These are phyloP conservation scores for Fusarium sp. DNA, from an alignment of 2,329 filamentous ascomycete species.

Conservation along the genomic window DNA sequence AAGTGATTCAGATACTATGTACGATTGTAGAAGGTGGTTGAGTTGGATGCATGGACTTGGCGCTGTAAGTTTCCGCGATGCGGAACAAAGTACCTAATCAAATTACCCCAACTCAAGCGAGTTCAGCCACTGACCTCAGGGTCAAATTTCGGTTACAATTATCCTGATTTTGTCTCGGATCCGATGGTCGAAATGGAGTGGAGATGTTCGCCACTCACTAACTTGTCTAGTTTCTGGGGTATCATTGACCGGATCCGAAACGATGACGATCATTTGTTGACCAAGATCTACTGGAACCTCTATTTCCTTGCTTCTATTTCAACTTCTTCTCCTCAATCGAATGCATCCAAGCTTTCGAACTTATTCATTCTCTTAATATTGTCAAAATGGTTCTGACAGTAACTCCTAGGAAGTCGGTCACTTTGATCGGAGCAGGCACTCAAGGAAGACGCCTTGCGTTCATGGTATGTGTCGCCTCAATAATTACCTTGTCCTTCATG, in stretches of 20 bases:
- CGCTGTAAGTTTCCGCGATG: not conserved
- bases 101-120: not conserved
- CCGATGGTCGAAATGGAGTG: slow-evolving; percentile 8
- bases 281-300: not conserved
- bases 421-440: slow-evolving; percentile 44
- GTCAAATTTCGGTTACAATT: not conserved
- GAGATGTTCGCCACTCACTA: slow-evolving; percentile 8
- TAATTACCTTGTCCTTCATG: rapidly evolving
- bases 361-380: not conserved
- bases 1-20: too few relatives aligned
- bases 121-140: not conserved
- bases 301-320: not conserved
- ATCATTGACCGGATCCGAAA: slow-evolving; percentile 21
- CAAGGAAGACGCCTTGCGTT: slow-evolving; percentile 45
- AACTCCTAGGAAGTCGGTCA: slow-evolving; percentile 26
- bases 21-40: not conserved
- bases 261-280: not conserved
- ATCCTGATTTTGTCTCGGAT: slow-evolving; percentile 13
- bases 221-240: not conserved
- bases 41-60: not conserved
- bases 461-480: slow-evolving; percentile 37
- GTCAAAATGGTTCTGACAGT: slow-evolving; percentile 25
- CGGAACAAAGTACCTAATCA: not conserved
- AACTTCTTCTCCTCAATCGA: not conserved
- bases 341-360: not conserved